Evolutionary conservation across 371 early-diverging fungal species (phyloP), one percentile per base, ranked within the genome.

Genomic region (Conidiobolus incongruus): DNA sequence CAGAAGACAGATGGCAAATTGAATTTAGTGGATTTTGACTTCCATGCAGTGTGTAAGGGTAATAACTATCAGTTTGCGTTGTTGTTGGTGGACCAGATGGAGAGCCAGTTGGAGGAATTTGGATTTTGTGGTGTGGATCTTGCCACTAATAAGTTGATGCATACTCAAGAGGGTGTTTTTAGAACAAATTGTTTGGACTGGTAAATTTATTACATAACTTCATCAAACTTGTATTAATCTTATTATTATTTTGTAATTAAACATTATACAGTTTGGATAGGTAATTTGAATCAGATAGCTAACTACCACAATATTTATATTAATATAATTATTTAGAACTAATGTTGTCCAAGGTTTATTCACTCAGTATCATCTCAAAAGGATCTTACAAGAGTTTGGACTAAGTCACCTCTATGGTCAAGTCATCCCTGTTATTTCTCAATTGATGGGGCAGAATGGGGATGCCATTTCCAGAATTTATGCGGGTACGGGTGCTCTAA

Each of bases 171-270:
- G 2, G 92, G 90, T 5, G 76, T 84, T 1, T 71, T 87, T 47
- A 66, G 93, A 1, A 85, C 87, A 1, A 99, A 99, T 50, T 99
- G 99, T 52, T 62, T 99, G 51, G 99, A 99, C 57, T 99, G 96
- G 24, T 40, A 19, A 13, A 26, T 19, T 33, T 54, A 16, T 48
- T 48, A n/a, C n/a, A n/a, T n/a, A n/a, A n/a, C n/a, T n/a, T n/a
- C n/a, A n/a, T n/a, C n/a, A n/a, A n/a, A n/a, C n/a, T n/a, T n/a
- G n/a, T n/a, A n/a, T n/a, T n/a, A 24, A 30, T 35, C 23, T 39
- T 20, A 31, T 36, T 21, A 2, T 29, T 13, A 11, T 10, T 30
- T 12, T 19, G 1, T 17, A 17, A 12, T 21, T 23, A 24, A 31
- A 5, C 13, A 1, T 13, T 35, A 31, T 30, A 8, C 26, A 47